Base-by-base conservation (phyloP, 176 grass and related monocot species). In the Areca catechu region DNA sequence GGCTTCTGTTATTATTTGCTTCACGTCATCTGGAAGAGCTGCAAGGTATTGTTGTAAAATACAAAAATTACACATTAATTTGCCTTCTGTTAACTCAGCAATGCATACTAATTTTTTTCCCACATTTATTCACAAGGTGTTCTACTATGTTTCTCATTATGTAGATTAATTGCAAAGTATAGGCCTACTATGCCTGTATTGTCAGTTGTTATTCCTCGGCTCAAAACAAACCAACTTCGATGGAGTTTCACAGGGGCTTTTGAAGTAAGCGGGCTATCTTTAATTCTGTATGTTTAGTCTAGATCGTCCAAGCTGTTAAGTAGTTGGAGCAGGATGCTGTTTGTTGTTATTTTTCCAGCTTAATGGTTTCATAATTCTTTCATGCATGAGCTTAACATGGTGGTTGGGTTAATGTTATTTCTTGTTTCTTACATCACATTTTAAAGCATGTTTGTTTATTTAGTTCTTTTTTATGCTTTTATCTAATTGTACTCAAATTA, bases 121-220 rank as follows among this genome's bases (percentile, higher is more conserved):
- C 34, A 12, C 34, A 43, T 43, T 9, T 10, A 43, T 43, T 43
- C 34, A 43, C 60, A 22, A 61, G 1, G 37, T 54, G 4, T 56
- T 19, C 50, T 43, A 43, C 12, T 43, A 27, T 25, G 58, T 63
- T 20, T 63, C 15, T 61, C 50, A 48, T 73, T 22, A 5, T 81
- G 58, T 79, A 99, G 94, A 63, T 52, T 99, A 50, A 99, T 99
- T 15, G 84, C 94, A 1, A 99, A 99, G 63, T 99, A 99, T 73
- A 99, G 94, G 67, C 94, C 94, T n/a, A 89, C 60, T 49, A 99
- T 99, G 88, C 94, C 94, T 65, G 94, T 99, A 65, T 57, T 99
- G 15, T 99, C 94, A 28, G 94, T 99, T 57, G 94, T 99, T 34
- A 93, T 99, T 74, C 94, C 94, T 73, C 88, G 94, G 48, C 84